Base-by-base conservation (phyloP, 768 basidiomycete genomes). In the Termitomyces sp. region DNA sequence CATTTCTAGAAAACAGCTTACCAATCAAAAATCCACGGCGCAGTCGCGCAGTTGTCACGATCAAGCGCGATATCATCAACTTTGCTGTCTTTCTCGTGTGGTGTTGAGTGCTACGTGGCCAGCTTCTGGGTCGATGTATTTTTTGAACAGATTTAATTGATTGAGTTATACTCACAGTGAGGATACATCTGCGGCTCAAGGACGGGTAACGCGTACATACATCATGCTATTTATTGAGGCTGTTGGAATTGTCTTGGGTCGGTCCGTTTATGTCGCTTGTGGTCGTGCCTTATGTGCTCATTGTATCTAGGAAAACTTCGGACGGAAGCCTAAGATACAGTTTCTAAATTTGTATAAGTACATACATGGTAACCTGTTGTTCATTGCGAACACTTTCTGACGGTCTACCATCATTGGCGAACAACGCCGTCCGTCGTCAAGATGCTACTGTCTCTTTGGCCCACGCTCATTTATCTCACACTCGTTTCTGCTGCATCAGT, bases 401-500 rank as follows among this genome's bases (percentile, higher is more conserved):
- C 6, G 33, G 33, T n/a, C 24, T 33, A 24, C 49, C 5, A 20
- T 24, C n/a, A 22, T n/a, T 3, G 31, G 1, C 48, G n/a, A n/a
- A n/a, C n/a, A n/a, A n/a, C n/a, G n/a, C n/a, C n/a, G 15, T 39
- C 31, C 28, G 8, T 18, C 22, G 7, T 28, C 50, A 47, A 42
- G 41, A 64, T 62, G 63, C 51, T 62, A 20, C 54, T 58, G 47
- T 55, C 52, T 36, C 20, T 61, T 28, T 41, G 59, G 20, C 33
- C 60, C 10, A 28, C 57, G 22, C 42, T 62, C 41, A n/a, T 52
- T 39, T 36, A 45, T 46, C 37, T 60, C 34, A 45, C 58, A 37
- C 24, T 61, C 52, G 55, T 56, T 57, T 59, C 50, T 41, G 60
- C 62, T 13, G 26, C 56, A 33, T 47, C 59, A 3, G 62, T 63